Conservation (phyloP, 164 flowering plant species). For the Berberis thunbergii region DNA sequence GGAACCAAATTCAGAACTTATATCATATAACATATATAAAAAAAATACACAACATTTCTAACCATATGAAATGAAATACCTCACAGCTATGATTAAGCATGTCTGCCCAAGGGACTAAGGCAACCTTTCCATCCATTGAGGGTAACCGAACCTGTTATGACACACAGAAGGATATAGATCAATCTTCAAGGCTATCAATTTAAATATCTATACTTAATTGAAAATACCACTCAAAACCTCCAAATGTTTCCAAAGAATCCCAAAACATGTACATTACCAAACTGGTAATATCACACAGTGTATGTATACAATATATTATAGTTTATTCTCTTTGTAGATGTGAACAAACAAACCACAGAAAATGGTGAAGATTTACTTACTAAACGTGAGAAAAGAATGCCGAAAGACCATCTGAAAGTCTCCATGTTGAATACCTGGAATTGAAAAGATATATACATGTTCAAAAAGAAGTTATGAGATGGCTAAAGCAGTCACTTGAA, state of each 20-base stretch:
- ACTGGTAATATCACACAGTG: no score
- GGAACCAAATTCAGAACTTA: background rate
- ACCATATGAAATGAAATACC: constrained; percentile 27
- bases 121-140: constrained; percentile 84
- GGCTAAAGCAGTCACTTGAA: no score
- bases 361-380: constrained; percentile 31
- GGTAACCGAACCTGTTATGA: constrained; percentile 73
- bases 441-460: background rate
- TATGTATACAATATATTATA: background rate
- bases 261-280: no score
- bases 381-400: constrained; percentile 94
- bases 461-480: no score
- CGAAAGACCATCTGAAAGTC: constrained; percentile 94
- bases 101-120: constrained; percentile 99
- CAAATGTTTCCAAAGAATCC: no score
- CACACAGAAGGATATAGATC: background rate
- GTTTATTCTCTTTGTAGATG: background rate
- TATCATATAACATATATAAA: background rate
- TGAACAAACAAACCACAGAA: background rate
- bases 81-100: constrained; percentile 95
- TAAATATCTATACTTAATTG: no score
- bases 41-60: background rate
- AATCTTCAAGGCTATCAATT: background rate
- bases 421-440: constrained; percentile 82
- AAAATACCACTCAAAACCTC: no score